Conservation (phyloP, 257 asterid genomes). For the Striga asiatica region DNA sequence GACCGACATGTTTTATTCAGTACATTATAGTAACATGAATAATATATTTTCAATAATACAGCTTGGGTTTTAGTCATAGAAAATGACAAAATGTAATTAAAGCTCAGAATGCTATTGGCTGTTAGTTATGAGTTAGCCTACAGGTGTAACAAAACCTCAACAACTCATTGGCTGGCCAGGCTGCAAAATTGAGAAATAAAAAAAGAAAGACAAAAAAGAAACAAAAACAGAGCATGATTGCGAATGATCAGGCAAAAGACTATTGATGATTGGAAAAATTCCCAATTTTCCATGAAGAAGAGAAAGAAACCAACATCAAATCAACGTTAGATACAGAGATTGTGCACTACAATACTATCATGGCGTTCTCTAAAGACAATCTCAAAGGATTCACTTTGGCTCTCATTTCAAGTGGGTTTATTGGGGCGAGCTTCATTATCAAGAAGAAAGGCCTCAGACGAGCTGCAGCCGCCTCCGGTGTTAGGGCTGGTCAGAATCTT, state of each 20-base stretch:
- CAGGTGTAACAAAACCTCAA: background rate
- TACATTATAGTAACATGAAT: too few species aligned
- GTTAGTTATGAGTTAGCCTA: too few species aligned
- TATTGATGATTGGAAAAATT: constrained; percentile 15
- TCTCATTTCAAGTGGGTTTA: constrained; percentile 55
- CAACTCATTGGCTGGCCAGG: background rate
- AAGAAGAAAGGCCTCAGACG: constrained; percentile 73
- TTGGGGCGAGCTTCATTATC: constrained; percentile 72
- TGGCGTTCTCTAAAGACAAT: constrained; percentile 52
- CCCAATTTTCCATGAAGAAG: constrained; percentile 32
- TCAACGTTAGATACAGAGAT: background rate
- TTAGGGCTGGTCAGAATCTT: constrained; percentile 51
- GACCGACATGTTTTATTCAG: too few species aligned
- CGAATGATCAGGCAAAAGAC: constrained; percentile 20
- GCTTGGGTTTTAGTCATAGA: too few species aligned
- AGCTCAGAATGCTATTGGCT: background rate
- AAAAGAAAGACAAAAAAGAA: background rate
- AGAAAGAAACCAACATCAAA: background rate
- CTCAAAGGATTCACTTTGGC: constrained; percentile 59
- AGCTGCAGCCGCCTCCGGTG: constrained; percentile 76
- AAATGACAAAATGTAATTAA: background rate
- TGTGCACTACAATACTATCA: background rate
- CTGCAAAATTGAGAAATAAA: background rate
- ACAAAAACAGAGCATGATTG: constrained; percentile 5
- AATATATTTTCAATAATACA: too few species aligned